Evolutionary conservation across 352 stramenopile genomes (phyloP).

Genomic region (Globisporangium heterothallicum): DNA sequence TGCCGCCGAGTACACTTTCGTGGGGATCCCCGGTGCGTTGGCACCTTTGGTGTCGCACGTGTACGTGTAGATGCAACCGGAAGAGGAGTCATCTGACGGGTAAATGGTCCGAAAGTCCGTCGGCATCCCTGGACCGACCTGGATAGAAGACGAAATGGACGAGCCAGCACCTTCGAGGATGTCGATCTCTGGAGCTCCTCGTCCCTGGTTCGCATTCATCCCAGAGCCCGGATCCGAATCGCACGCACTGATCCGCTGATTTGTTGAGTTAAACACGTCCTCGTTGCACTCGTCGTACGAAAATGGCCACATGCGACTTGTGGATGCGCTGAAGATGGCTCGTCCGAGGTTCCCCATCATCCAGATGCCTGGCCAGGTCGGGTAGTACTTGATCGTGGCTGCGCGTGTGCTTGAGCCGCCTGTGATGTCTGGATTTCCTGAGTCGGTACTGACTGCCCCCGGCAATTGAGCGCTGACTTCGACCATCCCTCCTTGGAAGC

Average conservation of each 20-base stretch:
- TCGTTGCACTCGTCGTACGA: slow-evolving; percentile 88
- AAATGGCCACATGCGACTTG: slow-evolving; percentile 91
- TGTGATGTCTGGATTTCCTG: slow-evolving; percentile 30
- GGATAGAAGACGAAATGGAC: slow-evolving; percentile 75
- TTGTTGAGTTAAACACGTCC: slow-evolving; percentile 24
- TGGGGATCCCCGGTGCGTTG: slow-evolving; percentile 19
- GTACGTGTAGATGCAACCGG: slow-evolving; percentile 12
- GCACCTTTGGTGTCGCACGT: slow-evolving; percentile 17
- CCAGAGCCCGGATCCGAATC: slow-evolving; percentile 85
- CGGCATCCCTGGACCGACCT: slow-evolving; percentile 60
- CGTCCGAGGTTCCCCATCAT: slow-evolving; percentile 92
- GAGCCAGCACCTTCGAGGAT: slow-evolving; percentile 78
- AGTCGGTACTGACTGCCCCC: slow-evolving; percentile 47
- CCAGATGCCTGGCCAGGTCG: slow-evolving; percentile 91
- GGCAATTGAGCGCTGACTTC: slow-evolving; percentile 85
- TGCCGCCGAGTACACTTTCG: slow-evolving; percentile 14
- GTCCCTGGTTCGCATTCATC: slow-evolving; percentile 73
- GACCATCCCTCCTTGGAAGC: slow-evolving; percentile 84
- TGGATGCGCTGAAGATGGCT: slow-evolving; percentile 81
- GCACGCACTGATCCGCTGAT: slow-evolving; percentile 75
- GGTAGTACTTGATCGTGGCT: slow-evolving; percentile 28
- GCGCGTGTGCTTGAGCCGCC: slow-evolving; percentile 16
- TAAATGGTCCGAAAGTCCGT: slow-evolving; percentile 25
- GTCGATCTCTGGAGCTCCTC: slow-evolving; percentile 93
- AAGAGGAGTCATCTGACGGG: slow-evolving; percentile 7